phyloP scores from a whole-genome alignment of 768 basidiomycete species.

The Suillus alpinus region DNA sequence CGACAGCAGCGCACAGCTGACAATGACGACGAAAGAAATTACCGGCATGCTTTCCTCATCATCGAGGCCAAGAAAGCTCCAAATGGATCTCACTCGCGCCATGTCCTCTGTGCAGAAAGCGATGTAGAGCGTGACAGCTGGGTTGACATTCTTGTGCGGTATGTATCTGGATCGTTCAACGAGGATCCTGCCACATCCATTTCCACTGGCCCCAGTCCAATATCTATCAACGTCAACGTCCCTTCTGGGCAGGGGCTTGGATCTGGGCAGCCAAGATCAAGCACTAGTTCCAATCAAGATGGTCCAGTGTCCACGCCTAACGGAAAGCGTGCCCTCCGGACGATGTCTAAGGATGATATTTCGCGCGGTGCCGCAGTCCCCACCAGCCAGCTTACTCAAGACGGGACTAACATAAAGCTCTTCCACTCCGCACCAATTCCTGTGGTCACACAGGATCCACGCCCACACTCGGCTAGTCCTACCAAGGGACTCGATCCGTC shows the following conservation, averaged over 20 bases:
- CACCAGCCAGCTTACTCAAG: conserved; percentile 53
- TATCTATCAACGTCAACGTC: conserved; percentile 23
- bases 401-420: conserved; percentile 55
- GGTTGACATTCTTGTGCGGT: conserved; percentile 91
- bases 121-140: conserved; percentile 91
- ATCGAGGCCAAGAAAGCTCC: conserved; percentile 82
- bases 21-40: conserved; percentile 85
- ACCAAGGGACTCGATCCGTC: conserved; percentile 51
- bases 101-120: conserved; percentile 96
- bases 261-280: conserved; percentile 52
- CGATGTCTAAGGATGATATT: conserved; percentile 59
- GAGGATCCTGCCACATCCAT: conserved; percentile 57
- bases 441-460: conserved; percentile 23
- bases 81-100: conserved; percentile 68
- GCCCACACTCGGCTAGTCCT: conserved; percentile 45
- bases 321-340: conserved; percentile 37
- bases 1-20: conserved; percentile 74
- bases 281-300: conserved; percentile 46
- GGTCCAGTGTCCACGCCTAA: conserved; percentile 15
- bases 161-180: conserved; percentile 79
- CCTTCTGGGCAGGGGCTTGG: conserved; percentile 24
- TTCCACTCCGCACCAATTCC: conserved; percentile 44
- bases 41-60: conserved; percentile 95
- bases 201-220: conserved; percentile 31
- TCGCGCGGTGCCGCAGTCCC: conserved; percentile 52